Conservation (phyloP, 2,329 filamentous ascomycete species). For the Camptophora hylomeconis region DNA sequence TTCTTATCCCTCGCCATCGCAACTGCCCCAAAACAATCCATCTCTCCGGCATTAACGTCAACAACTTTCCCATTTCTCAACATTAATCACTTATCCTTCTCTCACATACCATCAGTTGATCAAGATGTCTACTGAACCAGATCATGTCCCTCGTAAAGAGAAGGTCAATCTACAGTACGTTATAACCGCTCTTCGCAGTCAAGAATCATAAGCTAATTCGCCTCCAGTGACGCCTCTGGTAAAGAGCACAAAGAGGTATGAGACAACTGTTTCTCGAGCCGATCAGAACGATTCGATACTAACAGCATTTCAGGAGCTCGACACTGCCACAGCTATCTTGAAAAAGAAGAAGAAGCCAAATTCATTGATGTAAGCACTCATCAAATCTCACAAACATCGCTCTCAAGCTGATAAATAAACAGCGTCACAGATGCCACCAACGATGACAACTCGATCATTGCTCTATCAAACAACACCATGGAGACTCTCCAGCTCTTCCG, state of each 20-base stretch:
- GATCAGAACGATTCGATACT: neutral
- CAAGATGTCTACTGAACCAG: constrained; percentile 61
- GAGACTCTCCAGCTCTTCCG: constrained; percentile 96
- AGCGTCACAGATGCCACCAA: constrained; percentile 97
- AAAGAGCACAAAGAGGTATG: no score
- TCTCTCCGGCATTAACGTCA: no score
- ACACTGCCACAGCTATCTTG: constrained; percentile 87
- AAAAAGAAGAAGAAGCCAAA: constrained; percentile 99
- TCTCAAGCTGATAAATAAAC: constrained; percentile 16
- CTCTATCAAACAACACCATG: constrained; percentile 97
- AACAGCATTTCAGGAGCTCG: constrained; percentile 52
- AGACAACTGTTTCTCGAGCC: neutral
- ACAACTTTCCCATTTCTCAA: no score
- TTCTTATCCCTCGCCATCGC: no score
- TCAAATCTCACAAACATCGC: constrained; percentile 1
- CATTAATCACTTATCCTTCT: no score
- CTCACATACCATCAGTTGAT: no score
- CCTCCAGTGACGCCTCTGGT: constrained; percentile 60
- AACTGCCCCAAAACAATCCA: no score
- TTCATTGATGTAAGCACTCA: constrained; percentile 67
- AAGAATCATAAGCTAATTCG: constrained; percentile 9
- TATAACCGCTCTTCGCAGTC: constrained; percentile 2
- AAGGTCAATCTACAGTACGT: constrained; percentile 74
- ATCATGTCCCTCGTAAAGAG: constrained; percentile 54
- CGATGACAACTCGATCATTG: constrained; percentile 99